Evolutionary conservation across 768 basidiomycete genomes (phyloP), one percentile per base, ranked within the genome.

Genomic region (Suillus subaureus): DNA sequence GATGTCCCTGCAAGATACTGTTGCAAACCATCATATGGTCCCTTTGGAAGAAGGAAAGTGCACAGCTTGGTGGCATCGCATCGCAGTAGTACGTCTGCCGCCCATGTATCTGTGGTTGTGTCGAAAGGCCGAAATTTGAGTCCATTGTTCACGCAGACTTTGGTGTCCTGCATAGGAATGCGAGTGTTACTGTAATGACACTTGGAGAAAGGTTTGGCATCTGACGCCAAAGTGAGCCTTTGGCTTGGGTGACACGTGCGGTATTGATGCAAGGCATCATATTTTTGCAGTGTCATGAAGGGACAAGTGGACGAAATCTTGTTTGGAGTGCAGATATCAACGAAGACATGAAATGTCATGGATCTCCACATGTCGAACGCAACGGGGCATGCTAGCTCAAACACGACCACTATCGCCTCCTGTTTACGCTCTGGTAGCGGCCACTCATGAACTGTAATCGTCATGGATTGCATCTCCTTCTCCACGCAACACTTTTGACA

Each of bases 351-450:
- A 60, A 77, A 80, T 6, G 83, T 84, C 37, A 74, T 71, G 1
- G 70, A 73, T 60, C 85, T 78, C 85, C 85, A 86, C 62, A 80
- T 73, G 6, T 74, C 69, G 67, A 85, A 82, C 11, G 72, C 65
- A 8, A 72, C 37, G 4, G 85, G 85, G 61, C 77, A 77, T 12
- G 68, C 64, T 2, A 84, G 65, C 64, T 85, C 83, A 61, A 85
- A 86, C 1, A 84, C 70, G 18, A 79, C 74, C 0, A 69, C 69
- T 61, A 78, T 70, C 0, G 76, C 75, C 8, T 63, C 35, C 5
- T 70, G 15, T 6, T 21, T 26, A 13, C 68, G 52, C 1, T 61
- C 37, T 0, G 85, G 83, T 45, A 86, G 67, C 0, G 84, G 85
- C 83, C 83, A 83, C 61, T 86, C 85, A 43, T 82, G 74, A 6